phyloP scores from a whole-genome alignment of 257 asterid species.

The Pogostemon cablin region DNA sequence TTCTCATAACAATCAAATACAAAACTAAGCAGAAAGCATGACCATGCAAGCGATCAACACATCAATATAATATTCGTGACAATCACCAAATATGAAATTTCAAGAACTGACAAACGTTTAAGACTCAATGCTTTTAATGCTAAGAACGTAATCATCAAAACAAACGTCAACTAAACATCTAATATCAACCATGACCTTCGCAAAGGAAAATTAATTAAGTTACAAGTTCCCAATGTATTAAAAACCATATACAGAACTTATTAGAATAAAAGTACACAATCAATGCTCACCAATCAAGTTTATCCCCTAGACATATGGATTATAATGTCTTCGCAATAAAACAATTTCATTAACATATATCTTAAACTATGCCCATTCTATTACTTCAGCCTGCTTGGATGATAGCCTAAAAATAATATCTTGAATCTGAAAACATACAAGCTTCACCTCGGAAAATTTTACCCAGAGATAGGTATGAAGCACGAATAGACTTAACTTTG shows the following conservation, averaged over 20 bases:
- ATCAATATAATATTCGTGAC: neutral
- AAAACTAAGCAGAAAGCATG: conserved; percentile 16
- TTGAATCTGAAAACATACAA: neutral
- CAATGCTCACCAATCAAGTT: neutral
- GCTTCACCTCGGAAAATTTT: neutral
- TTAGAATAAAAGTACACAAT: neutral
- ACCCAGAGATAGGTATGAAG: neutral
- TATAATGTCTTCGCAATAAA: neutral
- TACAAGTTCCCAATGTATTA: neutral
- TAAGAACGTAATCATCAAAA: conserved; percentile 19
- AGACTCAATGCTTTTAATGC: neutral
- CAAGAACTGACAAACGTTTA: neutral
- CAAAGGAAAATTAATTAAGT: conserved; percentile 4
- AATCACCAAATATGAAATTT: neutral
- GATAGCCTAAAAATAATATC: neutral
- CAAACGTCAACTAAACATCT: conserved; percentile 13
- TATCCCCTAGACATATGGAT: neutral
- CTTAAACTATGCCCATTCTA: neutral
- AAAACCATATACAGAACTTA: neutral
- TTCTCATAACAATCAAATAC: conserved; percentile 1
- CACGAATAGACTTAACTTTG: neutral
- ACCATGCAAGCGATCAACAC: neutral
- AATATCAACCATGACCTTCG: conserved; percentile 8
- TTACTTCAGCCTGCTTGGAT: neutral
- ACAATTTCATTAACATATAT: neutral